Evolutionary conservation across 306 rosid species (phyloP).

Genomic region (Sphenostylis stenocarpa): DNA sequence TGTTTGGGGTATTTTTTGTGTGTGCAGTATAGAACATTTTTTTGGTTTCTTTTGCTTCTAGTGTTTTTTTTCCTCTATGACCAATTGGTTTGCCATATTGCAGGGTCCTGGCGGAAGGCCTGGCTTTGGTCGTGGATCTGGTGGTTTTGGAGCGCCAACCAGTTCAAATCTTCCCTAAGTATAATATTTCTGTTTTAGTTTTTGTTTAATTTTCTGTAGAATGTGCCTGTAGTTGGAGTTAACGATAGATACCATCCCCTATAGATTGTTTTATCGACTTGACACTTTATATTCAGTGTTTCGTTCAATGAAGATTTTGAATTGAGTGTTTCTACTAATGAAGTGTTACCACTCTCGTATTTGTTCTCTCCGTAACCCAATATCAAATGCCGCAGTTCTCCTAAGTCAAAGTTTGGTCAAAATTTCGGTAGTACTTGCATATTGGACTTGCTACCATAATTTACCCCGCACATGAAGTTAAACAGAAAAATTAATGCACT

Average conservation of each 20-base stretch:
- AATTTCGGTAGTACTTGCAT: not conserved
- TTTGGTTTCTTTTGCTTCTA: not conserved
- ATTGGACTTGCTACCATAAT: not conserved
- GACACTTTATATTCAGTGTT: not conserved
- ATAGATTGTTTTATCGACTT: slow-evolving; percentile 24
- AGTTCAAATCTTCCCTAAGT: slow-evolving; percentile 51
- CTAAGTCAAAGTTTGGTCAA: not conserved
- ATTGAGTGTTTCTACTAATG: slow-evolving; percentile 1
- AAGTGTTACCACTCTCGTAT: too few species aligned
- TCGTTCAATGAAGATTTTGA: slow-evolving; percentile 28
- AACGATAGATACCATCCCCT: not conserved
- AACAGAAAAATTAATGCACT: not conserved
- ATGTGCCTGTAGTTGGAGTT: slow-evolving; percentile 19
- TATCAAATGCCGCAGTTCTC: not conserved
- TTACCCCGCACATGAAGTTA: not conserved
- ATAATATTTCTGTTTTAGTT: not conserved
- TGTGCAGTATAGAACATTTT: not conserved
- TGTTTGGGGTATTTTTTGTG: too few species aligned
- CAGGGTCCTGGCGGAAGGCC: slow-evolving; percentile 72
- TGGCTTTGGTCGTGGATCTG: slow-evolving; percentile 78
- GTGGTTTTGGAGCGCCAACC: slow-evolving; percentile 52
- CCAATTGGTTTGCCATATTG: not conserved
- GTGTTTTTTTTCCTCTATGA: not conserved
- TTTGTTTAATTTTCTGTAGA: slow-evolving; percentile 16
- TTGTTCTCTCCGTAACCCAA: not conserved